These are phyloP conservation scores for Marsdenia floribunda DNA, from an alignment of 257 asterid species.

Conservation along the genomic window DNA sequence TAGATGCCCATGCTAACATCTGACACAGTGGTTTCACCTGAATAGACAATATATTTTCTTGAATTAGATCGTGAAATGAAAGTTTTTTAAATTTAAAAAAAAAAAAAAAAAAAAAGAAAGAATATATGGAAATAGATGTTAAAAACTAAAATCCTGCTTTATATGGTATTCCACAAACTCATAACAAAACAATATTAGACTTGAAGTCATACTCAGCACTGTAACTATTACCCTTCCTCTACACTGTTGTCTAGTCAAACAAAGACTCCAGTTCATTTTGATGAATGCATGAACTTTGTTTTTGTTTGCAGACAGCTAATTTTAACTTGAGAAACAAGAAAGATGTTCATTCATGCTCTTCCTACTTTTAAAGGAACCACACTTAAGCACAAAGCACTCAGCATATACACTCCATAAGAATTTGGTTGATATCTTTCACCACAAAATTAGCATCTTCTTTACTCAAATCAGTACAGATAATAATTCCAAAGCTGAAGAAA, in stretches of 20 bases:
- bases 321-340: neutral
- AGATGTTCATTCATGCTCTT: neutral
- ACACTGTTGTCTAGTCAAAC: neutral
- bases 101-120: too few relatives aligned
- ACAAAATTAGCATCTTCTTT: neutral
- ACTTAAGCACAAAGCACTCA: neutral
- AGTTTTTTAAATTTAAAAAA: neutral
- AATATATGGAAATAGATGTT: neutral
- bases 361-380: neutral
- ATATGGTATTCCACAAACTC: neutral
- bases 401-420: neutral
- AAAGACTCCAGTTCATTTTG: neutral
- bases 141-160: neutral
- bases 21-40: constrained; percentile 25
- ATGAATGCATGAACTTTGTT: neutral
- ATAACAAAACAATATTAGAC: neutral
- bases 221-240: neutral
- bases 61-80: constrained; percentile 15
- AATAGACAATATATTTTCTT: constrained; percentile 20
- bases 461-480: neutral
- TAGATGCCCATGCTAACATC: constrained; percentile 28
- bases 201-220: neutral
- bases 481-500: neutral
- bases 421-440: neutral
- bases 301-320: neutral